These are phyloP conservation scores for Aureobasidium sp. DNA, from an alignment of 2,329 filamentous ascomycete species.

Conservation along the genomic window DNA sequence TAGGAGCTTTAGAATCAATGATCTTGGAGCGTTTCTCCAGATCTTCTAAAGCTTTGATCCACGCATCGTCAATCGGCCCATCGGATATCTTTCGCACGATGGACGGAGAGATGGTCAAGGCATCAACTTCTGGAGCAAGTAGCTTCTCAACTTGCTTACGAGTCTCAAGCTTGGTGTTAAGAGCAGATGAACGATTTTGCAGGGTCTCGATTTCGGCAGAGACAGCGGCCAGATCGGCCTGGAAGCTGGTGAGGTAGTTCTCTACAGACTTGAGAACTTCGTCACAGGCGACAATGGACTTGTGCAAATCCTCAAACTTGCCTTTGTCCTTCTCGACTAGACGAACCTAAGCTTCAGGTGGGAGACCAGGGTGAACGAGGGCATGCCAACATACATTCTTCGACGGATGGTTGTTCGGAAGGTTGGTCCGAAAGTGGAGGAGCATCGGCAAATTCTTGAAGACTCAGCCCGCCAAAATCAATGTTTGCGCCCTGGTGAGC, in stretches of 20 bases:
- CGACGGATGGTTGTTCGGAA: conserved; percentile 39
- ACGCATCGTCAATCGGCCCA: conserved; percentile 81
- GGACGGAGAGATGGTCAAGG: conserved; percentile 78
- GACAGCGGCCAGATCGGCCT: conserved; percentile 83
- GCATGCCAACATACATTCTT: conserved; percentile 29
- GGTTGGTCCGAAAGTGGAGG: conserved; percentile 20
- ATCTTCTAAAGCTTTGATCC: conserved; percentile 76
- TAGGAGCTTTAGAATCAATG: conserved; percentile 59
- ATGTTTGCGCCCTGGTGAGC: neutral
- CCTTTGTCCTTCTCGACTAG: conserved; percentile 62
- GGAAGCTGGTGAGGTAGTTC: conserved; percentile 83
- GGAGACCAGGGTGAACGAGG: neutral
- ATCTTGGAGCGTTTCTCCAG: conserved; percentile 69
- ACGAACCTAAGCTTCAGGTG: conserved; percentile 13
- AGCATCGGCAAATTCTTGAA: conserved; percentile 60
- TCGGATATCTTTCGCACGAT: conserved; percentile 81
- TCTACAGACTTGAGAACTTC: conserved; percentile 91
- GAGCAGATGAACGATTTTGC: conserved; percentile 73
- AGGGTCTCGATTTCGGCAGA: conserved; percentile 93
- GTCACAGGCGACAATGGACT: conserved; percentile 82
- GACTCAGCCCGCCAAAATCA: conserved; percentile 70
- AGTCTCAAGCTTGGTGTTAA: conserved; percentile 83
- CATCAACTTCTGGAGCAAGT: conserved; percentile 81
- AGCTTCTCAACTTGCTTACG: conserved; percentile 82
- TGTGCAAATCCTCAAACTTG: conserved; percentile 84